Conservation (phyloP, 805 yeast species). For the Wickerhamomyces tratensis region DNA sequence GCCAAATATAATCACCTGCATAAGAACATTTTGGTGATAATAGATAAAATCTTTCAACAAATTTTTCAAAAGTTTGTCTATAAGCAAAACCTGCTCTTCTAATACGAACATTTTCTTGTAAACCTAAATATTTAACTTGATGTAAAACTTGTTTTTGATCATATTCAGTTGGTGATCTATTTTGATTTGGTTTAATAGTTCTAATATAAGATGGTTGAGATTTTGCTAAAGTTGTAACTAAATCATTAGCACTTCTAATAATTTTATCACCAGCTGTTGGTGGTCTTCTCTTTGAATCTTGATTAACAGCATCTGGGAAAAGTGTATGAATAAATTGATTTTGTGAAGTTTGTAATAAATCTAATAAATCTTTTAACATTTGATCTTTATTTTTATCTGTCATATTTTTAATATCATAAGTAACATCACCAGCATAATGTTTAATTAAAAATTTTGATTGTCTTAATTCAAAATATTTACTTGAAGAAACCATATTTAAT, state of each 20-base stretch:
- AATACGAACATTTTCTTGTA: conserved; percentile 93
- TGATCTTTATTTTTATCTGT: conserved; percentile 97
- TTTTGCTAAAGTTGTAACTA: conserved; percentile 81
- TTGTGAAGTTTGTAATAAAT: conserved; percentile 61
- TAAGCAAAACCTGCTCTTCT: conserved; percentile 99
- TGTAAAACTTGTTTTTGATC: conserved; percentile 86
- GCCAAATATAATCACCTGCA: conserved; percentile 72
- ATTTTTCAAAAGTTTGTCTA: conserved; percentile 92
- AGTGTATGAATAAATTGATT: conserved; percentile 51
- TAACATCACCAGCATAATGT: conserved; percentile 98
- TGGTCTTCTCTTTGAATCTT: conserved; percentile 70
- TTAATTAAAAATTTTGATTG: conserved; percentile 80
- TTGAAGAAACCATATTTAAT: conserved; percentile 69
- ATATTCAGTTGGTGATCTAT: conserved; percentile 82
- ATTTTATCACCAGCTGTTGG: conserved; percentile 97
- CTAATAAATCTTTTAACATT: conserved; percentile 78
- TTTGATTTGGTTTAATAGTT: conserved; percentile 95
- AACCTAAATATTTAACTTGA: conserved; percentile 90
- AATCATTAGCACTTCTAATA: conserved; percentile 79
- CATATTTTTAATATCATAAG: conserved; percentile 80
- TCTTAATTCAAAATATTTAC: conserved; percentile 85
- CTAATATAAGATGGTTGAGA: conserved; percentile 96
- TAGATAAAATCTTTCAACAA: conserved; percentile 87
- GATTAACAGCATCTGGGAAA: conserved; percentile 59
- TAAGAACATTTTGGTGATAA: conserved; percentile 85